Percentiles rank a stretch among this genome's conserved stretches.
Conservation (phyloP, 108 stramenopile species). For the Nannochloropsis salina region DNA sequence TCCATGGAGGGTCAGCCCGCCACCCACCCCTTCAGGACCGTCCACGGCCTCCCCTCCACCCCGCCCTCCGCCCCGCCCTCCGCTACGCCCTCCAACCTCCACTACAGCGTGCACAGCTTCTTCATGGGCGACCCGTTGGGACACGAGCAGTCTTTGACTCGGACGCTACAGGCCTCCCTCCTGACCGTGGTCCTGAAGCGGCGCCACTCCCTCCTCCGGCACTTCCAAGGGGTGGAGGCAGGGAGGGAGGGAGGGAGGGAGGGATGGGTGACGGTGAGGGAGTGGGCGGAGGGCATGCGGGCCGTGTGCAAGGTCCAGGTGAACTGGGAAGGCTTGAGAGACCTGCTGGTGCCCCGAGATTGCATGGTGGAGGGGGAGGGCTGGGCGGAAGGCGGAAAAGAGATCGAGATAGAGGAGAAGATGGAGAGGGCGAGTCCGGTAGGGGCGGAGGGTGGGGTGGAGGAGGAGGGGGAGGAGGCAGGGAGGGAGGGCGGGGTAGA, state of each 20-base stretch:
- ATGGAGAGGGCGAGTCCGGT: too few species aligned
- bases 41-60: background rate
- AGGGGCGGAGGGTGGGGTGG: too few species aligned
- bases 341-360: background rate
- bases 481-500: background rate
- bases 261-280: background rate
- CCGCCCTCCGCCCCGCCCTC: background rate
- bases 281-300: constrained; percentile 5
- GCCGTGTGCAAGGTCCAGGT: background rate
- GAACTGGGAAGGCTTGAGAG: background rate
- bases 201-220: background rate
- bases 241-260: background rate
- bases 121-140: background rate
- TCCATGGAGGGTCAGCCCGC: background rate
- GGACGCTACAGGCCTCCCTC: background rate
- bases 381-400: too few species aligned
- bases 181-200: background rate
- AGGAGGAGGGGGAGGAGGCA: background rate
- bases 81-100: background rate
- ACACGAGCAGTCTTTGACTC: background rate
- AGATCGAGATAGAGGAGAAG: too few species aligned
- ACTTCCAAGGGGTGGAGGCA: background rate
- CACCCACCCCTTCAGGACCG: background rate
- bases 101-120: background rate
- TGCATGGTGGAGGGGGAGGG: background rate